These are phyloP conservation scores for Proliferodiscus dingleyae DNA, from an alignment of 2,329 filamentous ascomycete species.

Conservation along the genomic window DNA sequence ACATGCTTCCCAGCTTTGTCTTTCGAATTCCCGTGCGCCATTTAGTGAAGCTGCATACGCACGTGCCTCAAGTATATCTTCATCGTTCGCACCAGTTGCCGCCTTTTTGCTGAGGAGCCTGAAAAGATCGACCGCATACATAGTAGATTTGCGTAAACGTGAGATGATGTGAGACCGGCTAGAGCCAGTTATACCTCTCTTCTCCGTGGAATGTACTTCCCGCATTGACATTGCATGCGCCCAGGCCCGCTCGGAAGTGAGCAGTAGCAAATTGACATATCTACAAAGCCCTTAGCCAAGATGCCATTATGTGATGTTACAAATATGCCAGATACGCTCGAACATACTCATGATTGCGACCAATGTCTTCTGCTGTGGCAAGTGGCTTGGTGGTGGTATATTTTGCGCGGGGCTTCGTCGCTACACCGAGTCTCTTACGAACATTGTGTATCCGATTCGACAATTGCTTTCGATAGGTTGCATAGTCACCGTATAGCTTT, in stretches of 20 bases:
- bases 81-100: constrained; percentile 59
- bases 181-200: constrained; percentile 71
- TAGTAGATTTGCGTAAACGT: constrained; percentile 73
- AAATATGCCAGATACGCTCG: constrained; percentile 6
- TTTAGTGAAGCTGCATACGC: constrained; percentile 75
- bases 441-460: constrained; percentile 76
- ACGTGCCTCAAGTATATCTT: constrained; percentile 76
- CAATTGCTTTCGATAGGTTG: constrained; percentile 74
- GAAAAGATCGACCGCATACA: constrained; percentile 63
- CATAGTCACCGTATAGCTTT: constrained; percentile 83
- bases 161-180: constrained; percentile 86
- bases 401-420: constrained; percentile 82
- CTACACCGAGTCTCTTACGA: constrained; percentile 78
- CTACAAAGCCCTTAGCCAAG: too few relatives aligned
- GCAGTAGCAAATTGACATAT: constrained; percentile 71
- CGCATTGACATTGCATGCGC: constrained; percentile 96
- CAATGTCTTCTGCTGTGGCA: constrained; percentile 71
- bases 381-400: constrained; percentile 65
- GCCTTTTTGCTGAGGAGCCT: constrained; percentile 58
- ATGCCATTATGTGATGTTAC: too few relatives aligned
- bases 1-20: constrained; percentile 77
- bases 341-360: constrained; percentile 68
- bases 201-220: constrained; percentile 71
- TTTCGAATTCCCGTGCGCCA: constrained; percentile 80
- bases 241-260: constrained; percentile 88